These are phyloP conservation scores for Podospora australis DNA, from an alignment of 495 filamentous ascomycete species.

Conservation along the genomic window DNA sequence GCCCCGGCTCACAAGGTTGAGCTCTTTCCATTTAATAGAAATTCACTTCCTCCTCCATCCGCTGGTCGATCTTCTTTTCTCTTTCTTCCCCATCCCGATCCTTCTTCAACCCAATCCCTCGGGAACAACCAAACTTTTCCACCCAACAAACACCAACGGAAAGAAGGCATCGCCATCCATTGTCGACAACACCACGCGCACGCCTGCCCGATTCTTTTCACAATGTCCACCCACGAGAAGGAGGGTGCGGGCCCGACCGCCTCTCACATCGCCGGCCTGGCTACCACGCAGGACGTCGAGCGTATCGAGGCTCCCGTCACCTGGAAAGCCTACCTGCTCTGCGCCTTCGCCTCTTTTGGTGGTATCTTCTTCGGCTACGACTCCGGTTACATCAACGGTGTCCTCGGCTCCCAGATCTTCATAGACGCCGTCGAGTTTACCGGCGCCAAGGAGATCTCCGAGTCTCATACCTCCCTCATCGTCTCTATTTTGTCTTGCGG, in stretches of 20 bases:
- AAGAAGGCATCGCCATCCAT: not conserved
- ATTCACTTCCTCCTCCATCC: not conserved
- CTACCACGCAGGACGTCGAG: conserved; percentile 33
- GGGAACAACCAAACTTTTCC: not conserved
- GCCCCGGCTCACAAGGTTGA: not conserved
- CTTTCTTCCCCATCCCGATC: not conserved
- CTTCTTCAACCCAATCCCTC: not conserved
- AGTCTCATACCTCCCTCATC: conserved; percentile 52
- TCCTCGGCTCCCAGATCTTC: conserved; percentile 49
- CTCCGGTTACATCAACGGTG: conserved; percentile 58
- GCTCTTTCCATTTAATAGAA: not conserved
- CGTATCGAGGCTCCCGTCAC: conserved; percentile 61
- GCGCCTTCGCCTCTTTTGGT: conserved; percentile 62
- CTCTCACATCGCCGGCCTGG: conserved; percentile 14
- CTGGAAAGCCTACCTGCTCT: conserved; percentile 60
- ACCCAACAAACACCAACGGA: conserved; percentile 3
- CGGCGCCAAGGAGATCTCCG: conserved; percentile 19
- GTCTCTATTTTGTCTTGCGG: conserved; percentile 68
- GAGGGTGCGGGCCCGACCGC: conserved; percentile 12
- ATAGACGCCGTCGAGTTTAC: conserved; percentile 36
- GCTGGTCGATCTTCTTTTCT: not conserved
- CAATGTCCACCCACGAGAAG: conserved; percentile 21
- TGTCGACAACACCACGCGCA: not conserved
- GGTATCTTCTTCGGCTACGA: conserved; percentile 65
- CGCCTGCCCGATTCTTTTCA: conserved; percentile 1